Evolutionary conservation across 192 early-diverging fungal species (phyloP).

Genomic region (Rhizophagus sp.): DNA sequence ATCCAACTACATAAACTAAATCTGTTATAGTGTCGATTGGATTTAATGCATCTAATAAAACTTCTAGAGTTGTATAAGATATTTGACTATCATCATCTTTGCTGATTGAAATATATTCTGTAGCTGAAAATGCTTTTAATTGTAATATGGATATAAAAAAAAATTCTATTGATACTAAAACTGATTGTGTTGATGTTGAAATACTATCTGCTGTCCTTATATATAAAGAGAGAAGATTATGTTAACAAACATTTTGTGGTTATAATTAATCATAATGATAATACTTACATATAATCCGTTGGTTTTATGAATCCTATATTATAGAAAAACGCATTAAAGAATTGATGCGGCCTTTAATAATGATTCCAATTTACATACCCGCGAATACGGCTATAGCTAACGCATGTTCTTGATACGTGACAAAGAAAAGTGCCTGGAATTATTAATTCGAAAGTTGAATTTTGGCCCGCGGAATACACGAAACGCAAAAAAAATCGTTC

Average conservation of each 20-base stretch:
- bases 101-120: neutral
- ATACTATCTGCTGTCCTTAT: neutral
- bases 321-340: neutral
- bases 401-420: neutral
- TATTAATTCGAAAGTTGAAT: neutral
- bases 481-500: neutral
- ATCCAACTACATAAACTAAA: neutral
- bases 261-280: too few species aligned
- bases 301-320: neutral
- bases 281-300: neutral
- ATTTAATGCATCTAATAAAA: conserved; percentile 11
- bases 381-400: neutral
- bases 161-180: neutral
- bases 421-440: neutral
- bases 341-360: neutral
- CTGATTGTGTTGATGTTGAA: neutral
- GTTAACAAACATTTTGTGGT: too few species aligned
- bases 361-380: neutral
- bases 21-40: neutral
- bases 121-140: neutral
- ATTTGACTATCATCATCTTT: neutral
- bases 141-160: conserved; percentile 4
- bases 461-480: neutral
- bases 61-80: neutral
- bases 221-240: neutral